These are phyloP conservation scores for Kluyveromyces siamensis DNA, from an alignment of 805 yeast species.

Conservation along the genomic window DNA sequence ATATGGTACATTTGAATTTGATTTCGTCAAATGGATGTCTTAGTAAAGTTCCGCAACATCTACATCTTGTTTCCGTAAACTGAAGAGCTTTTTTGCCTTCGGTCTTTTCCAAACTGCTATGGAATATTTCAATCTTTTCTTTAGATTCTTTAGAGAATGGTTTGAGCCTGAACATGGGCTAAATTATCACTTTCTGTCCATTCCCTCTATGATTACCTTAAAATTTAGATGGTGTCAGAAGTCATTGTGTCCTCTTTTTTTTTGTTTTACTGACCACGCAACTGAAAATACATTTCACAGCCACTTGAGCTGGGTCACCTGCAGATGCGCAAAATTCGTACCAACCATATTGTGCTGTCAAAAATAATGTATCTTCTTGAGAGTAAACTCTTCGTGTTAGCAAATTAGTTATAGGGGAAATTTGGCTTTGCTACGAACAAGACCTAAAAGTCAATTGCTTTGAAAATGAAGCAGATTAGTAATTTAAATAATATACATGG, in stretches of 20 bases:
- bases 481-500: neutral
- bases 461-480: neutral
- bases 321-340: no score
- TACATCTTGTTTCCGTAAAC: constrained; percentile 22
- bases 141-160: neutral
- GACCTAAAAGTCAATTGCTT: no score
- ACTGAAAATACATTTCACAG: neutral
- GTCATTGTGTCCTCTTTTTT: neutral
- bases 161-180: neutral
- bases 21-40: constrained; percentile 29
- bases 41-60: constrained; percentile 40
- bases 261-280: neutral
- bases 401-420: no score
- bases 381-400: no score
- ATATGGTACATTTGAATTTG: constrained; percentile 51
- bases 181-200: neutral
- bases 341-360: no score
- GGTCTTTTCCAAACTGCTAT: neutral
- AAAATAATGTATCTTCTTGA: no score
- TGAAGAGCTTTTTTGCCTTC: neutral
- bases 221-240: neutral
- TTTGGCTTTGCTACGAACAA: no score
- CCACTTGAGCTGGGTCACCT: no score
- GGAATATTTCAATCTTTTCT: neutral
- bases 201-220: no score